phyloP scores from a whole-genome alignment of 129 eudicot species.

The Pulicaria dysenterica region DNA sequence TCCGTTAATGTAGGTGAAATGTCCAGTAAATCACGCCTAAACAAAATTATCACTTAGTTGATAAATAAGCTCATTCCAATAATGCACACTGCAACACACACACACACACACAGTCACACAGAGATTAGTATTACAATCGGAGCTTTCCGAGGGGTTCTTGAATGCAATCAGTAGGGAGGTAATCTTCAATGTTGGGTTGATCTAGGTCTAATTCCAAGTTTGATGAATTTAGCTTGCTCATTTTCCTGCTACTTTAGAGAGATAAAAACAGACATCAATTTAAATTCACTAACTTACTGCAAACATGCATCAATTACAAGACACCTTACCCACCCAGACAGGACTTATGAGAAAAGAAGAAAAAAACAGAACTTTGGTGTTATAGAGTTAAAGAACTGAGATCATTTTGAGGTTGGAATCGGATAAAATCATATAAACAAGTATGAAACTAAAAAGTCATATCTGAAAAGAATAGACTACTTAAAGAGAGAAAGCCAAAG shows the following conservation, averaged over 20 bases:
- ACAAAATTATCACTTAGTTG: not conserved
- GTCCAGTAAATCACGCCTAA: conserved; percentile 88
- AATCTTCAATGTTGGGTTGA: conserved; percentile 89
- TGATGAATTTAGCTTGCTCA: conserved; percentile 39
- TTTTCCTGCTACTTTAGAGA: conserved; percentile 15
- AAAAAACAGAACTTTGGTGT: too few relatives aligned
- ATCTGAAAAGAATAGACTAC: too few relatives aligned
- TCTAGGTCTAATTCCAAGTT: conserved; percentile 78
- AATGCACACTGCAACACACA: not conserved
- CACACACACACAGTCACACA: conserved; percentile 13
- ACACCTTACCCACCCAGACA: not conserved
- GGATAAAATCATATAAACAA: too few relatives aligned
- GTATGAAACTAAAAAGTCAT: too few relatives aligned
- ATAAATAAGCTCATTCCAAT: conserved; percentile 2
- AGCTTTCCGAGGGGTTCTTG: conserved; percentile 69
- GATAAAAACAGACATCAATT: not conserved
- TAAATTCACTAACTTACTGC: not conserved
- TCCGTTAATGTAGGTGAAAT: conserved; percentile 86
- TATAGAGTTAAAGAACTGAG: too few relatives aligned
- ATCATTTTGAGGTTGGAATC: too few relatives aligned
- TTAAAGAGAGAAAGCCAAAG: too few relatives aligned
- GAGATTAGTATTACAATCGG: conserved; percentile 48
- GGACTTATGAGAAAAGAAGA: not conserved
- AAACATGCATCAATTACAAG: not conserved
- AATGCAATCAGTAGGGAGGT: conserved; percentile 67